Conservation (phyloP, 257 asterid genomes). For the Solanum paucissectum region DNA sequence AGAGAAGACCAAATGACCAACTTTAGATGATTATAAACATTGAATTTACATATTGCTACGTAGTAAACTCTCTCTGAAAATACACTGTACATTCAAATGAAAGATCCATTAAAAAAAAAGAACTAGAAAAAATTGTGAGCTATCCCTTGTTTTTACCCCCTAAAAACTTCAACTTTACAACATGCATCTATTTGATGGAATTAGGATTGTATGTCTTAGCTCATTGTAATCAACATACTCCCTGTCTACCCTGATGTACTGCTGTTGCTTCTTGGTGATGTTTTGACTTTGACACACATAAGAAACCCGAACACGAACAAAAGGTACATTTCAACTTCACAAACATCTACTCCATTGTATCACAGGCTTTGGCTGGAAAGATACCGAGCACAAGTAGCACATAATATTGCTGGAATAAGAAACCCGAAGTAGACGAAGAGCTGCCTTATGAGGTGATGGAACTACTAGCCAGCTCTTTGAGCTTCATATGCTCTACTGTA, state of each 20-base stretch:
- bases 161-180: background rate
- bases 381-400: constrained; percentile 10
- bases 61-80: constrained; percentile 12
- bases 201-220: constrained; percentile 28
- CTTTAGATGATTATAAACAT: background rate
- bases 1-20: background rate
- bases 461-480: background rate
- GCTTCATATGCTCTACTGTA: background rate
- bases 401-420: background rate
- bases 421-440: background rate
- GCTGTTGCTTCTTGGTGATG: constrained; percentile 1
- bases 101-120: background rate
- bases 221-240: constrained; percentile 41
- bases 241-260: constrained; percentile 30
- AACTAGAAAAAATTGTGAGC: background rate
- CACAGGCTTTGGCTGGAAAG: constrained; percentile 60
- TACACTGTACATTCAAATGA: constrained; percentile 9
- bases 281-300: constrained; percentile 14
- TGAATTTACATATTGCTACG: background rate
- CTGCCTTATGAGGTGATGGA: background rate
- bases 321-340: constrained; percentile 27
- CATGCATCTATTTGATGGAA: background rate
- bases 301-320: background rate
- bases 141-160: background rate
- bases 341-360: constrained; percentile 47